A percentile compares a stretch with the other conserved stretches of the same genome.
Conservation (phyloP, 345 rosid genomes). For the Cardamine occulta region DNA sequence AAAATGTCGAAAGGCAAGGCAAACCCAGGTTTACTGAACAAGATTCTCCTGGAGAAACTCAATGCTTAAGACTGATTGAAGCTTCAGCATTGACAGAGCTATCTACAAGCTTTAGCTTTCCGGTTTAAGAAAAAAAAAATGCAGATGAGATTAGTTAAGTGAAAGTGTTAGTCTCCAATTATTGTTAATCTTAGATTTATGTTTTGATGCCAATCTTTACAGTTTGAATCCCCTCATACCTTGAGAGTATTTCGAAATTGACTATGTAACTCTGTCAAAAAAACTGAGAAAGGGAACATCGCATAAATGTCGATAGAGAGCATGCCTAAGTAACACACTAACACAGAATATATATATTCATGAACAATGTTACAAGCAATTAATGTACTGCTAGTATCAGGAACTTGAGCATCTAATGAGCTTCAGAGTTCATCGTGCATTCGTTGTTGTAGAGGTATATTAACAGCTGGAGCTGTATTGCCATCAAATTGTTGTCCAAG, state of each 20-base stretch:
- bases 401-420: background rate
- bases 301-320: background rate
- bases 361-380: background rate
- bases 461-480: slow-evolving; percentile 50
- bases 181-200: background rate
- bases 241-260: background rate
- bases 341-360: background rate
- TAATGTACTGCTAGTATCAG: background rate
- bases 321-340: background rate
- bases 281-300: background rate
- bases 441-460: slow-evolving; percentile 51
- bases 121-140: background rate
- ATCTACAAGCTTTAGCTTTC: slow-evolving; percentile 17
- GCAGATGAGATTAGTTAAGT: slow-evolving; percentile 10
- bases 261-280: background rate
- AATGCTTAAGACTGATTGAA: slow-evolving; percentile 55
- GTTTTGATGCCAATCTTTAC: background rate
- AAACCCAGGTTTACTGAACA: slow-evolving; percentile 82
- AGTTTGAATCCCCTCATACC: background rate
- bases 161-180: background rate
- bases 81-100: slow-evolving; percentile 20
- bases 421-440: slow-evolving; percentile 78
- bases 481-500: slow-evolving; percentile 46
- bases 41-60: slow-evolving; percentile 76
- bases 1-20: slow-evolving; percentile 91